Evolutionary conservation across 176 grass and related monocot species (phyloP), one percentile per base, ranked within the genome.

Genomic region (Alopecurus myosuroides): DNA sequence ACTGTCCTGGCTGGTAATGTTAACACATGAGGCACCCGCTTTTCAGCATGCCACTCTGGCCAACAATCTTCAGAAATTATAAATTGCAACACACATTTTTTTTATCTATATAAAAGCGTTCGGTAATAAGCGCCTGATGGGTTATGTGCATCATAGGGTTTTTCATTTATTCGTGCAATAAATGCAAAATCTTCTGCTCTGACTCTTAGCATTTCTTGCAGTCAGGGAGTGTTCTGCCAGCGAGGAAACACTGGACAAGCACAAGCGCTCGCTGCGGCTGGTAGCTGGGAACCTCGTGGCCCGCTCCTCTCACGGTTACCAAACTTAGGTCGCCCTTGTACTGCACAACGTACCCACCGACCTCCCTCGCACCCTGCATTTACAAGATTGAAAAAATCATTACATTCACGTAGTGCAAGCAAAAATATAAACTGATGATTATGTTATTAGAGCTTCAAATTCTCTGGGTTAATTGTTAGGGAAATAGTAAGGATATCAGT

Each of bases 221-320:
- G n/a, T 52, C 60, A 48, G 91, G 81, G 14, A 94, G 91, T 17
- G 42, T 74, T 76, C 78, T 88, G 86, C 78, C 89, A 20, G 26
- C 17, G 14, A 97, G 57, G 70, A 97, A 94, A 77, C 4, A 11
- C 68, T 90, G 87, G 19, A 92, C 77, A 12, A 92, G 85, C 31
- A 88, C 78, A 22, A 90, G 88, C 26, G 85, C 92, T 70, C 92
- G 77, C 60, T 62, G 51, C 3, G 89, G 92, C 79, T 94, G 89
- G 25, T 92, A 94, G 78, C 92, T 97, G 31, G 89, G 92, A 15
- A 97, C 88, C 51, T 97, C 85, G 58, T 97, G 94, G 6, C 94
- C 92, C 11, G 94, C 94, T 84, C 92, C 94, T 97, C 94, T 83
- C 18, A 97, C 89, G 20, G 92, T 97, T 15, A 83, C 92, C 45